Base-by-base conservation (phyloP, 2,329 filamentous ascomycete species). In the Chaetomiaceae sp. region DNA sequence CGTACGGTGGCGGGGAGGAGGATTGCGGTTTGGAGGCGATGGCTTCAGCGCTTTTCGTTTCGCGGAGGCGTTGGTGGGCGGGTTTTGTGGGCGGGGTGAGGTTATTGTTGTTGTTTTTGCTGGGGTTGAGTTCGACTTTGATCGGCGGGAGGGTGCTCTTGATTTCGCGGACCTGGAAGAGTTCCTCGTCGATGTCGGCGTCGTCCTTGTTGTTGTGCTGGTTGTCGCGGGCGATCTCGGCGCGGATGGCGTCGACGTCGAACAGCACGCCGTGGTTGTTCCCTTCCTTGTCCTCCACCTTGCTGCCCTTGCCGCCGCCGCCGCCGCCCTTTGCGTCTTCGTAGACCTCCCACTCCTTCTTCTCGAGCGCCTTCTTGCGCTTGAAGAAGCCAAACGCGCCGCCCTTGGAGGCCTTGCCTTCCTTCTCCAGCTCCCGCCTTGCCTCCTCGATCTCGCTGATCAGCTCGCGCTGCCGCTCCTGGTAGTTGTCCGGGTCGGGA, bases 401-500 rank as follows among this genome's bases (percentile, higher is more conserved):
- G 9, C 71, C 67, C 43, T 70, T 69, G 43, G 56, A 64, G 7
- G 51, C 77, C 70, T 66, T 83, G 62, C 83, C 85, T 61, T 93
- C 87, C 64, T 82, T 84, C 62, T 96, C 90, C 3, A 95, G 77
- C 62, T 93, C 83, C 64, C 86, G 90, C 33, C 93, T 82, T 6
- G 93, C 93, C 68, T 95, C 91, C 66, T 97, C 92, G 46, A 99
- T 96, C 69, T 99, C 93, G 61, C 87, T 90, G 65, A 99, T 96
- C 37, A 99, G 79, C 68, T 97, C 92, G 50, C 90, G 80, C 68
- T 99, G 93, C 42, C 91, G 79, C 65, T 89, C 79, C 44, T 82
- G 78, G 69, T 97, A 92, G 60, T 95, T 92, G 0, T 97, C 93
- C 0, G 93, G 93, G 63, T 99, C 93, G 0, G 93, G 90, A 60